Conservation (phyloP, 106 monocot species). For the Dendrobium officinale region DNA sequence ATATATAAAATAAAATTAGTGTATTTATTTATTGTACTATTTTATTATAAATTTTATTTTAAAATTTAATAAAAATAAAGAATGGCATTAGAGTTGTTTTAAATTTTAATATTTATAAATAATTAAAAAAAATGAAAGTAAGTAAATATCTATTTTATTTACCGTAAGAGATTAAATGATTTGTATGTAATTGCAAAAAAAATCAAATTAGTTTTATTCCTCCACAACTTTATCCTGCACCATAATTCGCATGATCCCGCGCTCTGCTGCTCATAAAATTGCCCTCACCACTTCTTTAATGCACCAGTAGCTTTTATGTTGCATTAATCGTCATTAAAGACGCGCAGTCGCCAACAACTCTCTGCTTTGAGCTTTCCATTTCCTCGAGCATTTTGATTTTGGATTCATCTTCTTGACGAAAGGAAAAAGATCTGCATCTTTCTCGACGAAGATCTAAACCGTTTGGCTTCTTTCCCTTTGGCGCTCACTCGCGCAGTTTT, state of each 20-base stretch:
- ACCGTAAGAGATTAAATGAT: no score
- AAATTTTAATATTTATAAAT: no score
- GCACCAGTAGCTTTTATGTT: not conserved
- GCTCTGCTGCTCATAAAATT: not conserved
- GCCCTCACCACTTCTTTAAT: not conserved
- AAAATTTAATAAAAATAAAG: no score
- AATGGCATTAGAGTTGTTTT: no score
- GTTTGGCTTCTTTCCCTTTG: not conserved
- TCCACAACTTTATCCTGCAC: not conserved
- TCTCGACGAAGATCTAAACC: not conserved
- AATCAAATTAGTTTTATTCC: no score
- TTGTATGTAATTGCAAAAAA: no score
- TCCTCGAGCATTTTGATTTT: not conserved
- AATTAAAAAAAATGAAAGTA: no score
- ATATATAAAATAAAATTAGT: no score
- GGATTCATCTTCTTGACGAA: not conserved
- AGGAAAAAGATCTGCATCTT: not conserved
- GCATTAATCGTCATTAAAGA: not conserved
- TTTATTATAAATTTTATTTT: no score
- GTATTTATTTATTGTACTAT: no score
- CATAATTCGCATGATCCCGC: not conserved
- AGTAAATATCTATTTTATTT: no score
- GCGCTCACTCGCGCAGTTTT: not conserved
- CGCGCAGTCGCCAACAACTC: not conserved
- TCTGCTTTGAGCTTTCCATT: not conserved